phyloP scores from a whole-genome alignment of 2,329 filamentous ascomycete genomes.

The Aspergillus quadrilineatus region DNA sequence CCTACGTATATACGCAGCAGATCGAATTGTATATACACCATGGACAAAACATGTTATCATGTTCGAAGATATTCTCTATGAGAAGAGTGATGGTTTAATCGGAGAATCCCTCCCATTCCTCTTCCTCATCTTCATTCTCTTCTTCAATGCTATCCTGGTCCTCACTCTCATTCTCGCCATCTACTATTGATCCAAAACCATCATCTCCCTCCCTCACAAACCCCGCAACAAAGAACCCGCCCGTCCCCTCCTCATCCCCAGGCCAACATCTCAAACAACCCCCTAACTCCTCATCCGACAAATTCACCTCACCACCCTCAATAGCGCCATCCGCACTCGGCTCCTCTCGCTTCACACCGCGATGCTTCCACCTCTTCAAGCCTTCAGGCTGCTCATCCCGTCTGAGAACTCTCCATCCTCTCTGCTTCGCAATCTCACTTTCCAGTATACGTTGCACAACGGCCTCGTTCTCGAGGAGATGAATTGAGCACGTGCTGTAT shows the following conservation, averaged over 20 bases:
- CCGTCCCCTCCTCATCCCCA: slow-evolving; percentile 76
- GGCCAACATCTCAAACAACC: slow-evolving; percentile 81
- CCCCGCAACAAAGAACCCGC: slow-evolving; percentile 93
- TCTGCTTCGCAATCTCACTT: slow-evolving; percentile 63
- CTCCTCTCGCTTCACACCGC: slow-evolving; percentile 54
- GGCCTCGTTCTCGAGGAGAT: slow-evolving; percentile 82
- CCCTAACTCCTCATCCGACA: slow-evolving; percentile 57
- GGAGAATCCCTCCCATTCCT: slow-evolving; percentile 48
- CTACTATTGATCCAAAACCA: slow-evolving; percentile 8
- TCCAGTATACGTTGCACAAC: slow-evolving; percentile 72
- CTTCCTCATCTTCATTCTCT: slow-evolving; percentile 31
- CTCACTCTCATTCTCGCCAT: slow-evolving; percentile 13
- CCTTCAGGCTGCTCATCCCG: slow-evolving; percentile 73
- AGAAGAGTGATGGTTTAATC: slow-evolving; percentile 26
- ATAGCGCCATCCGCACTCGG: neutral
- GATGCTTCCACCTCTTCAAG: slow-evolving; percentile 71
- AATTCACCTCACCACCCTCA: slow-evolving; percentile 17
- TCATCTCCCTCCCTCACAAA: slow-evolving; percentile 65
- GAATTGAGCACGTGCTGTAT: slow-evolving; percentile 91
- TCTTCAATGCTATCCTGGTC: slow-evolving; percentile 19
- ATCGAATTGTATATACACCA: neutral
- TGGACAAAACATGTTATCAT: neutral
- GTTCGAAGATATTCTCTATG: neutral
- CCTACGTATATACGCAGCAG: neutral
- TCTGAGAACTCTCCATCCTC: slow-evolving; percentile 75